These are phyloP conservation scores for Sicyos edulis DNA, from an alignment of 306 rosid species.

Conservation along the genomic window DNA sequence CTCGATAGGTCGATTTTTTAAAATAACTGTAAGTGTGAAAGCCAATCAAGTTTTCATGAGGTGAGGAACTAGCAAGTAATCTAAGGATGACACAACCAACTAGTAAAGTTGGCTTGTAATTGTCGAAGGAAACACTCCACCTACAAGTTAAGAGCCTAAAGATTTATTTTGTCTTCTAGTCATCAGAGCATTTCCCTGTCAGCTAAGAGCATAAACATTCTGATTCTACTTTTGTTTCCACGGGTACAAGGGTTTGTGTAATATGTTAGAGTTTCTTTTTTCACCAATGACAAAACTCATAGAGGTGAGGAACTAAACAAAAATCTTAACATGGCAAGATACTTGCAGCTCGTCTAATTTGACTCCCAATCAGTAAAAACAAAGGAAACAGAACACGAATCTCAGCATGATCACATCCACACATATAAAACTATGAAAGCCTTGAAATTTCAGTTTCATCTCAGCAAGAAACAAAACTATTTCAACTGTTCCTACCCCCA, in stretches of 20 bases:
- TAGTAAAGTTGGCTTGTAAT: too few species aligned
- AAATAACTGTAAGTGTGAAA: too few species aligned
- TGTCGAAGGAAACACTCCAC: background rate
- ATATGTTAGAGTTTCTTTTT: background rate
- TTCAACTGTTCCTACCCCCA: too few species aligned
- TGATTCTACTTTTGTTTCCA: background rate
- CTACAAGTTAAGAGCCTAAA: background rate
- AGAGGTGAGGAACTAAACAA: too few species aligned
- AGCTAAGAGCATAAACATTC: background rate
- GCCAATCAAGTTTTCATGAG: too few species aligned
- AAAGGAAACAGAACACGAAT: background rate
- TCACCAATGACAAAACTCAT: too few species aligned
- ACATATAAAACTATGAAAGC: background rate
- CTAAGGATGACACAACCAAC: background rate
- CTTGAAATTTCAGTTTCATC: too few species aligned
- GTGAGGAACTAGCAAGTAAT: too few species aligned
- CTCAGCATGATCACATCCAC: background rate
- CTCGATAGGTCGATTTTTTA: background rate
- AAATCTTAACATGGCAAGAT: background rate
- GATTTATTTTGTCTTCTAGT: background rate
- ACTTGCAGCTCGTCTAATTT: background rate
- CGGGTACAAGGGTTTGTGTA: background rate
- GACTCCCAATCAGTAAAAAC: background rate
- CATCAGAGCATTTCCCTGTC: background rate
- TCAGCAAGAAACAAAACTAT: slow-evolving; percentile 9